Percentiles rank a stretch among this genome's conserved stretches.
Evolutionary conservation across 768 basidiomycete genomes (phyloP).

Genomic region (Exidia glandulosa): DNA sequence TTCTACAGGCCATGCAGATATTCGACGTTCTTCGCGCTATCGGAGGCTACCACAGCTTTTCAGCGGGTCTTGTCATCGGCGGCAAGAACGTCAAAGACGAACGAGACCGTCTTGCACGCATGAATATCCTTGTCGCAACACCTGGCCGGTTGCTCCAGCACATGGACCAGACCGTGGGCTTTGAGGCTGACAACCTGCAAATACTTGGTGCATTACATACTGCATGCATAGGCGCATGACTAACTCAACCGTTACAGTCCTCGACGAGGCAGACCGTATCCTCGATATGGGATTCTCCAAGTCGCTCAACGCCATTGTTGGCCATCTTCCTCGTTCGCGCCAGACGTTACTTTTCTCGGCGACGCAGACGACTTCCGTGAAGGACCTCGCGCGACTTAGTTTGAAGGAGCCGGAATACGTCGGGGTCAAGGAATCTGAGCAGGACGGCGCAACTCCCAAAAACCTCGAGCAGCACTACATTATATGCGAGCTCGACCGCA

Average conservation of each 20-base stretch:
- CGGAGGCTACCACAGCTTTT: slow-evolving; percentile 83
- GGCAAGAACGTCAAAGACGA: slow-evolving; percentile 95
- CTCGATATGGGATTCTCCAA: slow-evolving; percentile 93
- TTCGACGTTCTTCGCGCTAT: slow-evolving; percentile 93
- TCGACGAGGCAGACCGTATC: slow-evolving; percentile 95
- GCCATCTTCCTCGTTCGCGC: slow-evolving; percentile 79
- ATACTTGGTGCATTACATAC: slow-evolving; percentile 53
- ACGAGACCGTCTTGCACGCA: slow-evolving; percentile 71
- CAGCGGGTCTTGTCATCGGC: slow-evolving; percentile 90
- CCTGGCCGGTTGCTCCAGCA: slow-evolving; percentile 92
- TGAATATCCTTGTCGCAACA: slow-evolving; percentile 99
- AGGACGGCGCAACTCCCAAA: slow-evolving; percentile 49
- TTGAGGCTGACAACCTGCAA: slow-evolving; percentile 86
- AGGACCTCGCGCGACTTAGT: slow-evolving; percentile 81
- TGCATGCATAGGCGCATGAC: not conserved
- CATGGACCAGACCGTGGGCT: slow-evolving; percentile 96
- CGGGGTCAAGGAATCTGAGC: slow-evolving; percentile 36
- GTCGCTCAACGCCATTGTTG: slow-evolving; percentile 82
- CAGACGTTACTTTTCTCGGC: slow-evolving; percentile 97
- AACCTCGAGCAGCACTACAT: slow-evolving; percentile 84
- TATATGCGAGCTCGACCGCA: slow-evolving; percentile 71
- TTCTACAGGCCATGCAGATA: slow-evolving; percentile 81
- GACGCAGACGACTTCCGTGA: slow-evolving; percentile 84
- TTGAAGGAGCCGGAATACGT: slow-evolving; percentile 73
- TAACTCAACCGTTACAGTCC: slow-evolving; percentile 43